Conservation (phyloP, 1,284 basidiomycete species). For the Trametes sp. region DNA sequence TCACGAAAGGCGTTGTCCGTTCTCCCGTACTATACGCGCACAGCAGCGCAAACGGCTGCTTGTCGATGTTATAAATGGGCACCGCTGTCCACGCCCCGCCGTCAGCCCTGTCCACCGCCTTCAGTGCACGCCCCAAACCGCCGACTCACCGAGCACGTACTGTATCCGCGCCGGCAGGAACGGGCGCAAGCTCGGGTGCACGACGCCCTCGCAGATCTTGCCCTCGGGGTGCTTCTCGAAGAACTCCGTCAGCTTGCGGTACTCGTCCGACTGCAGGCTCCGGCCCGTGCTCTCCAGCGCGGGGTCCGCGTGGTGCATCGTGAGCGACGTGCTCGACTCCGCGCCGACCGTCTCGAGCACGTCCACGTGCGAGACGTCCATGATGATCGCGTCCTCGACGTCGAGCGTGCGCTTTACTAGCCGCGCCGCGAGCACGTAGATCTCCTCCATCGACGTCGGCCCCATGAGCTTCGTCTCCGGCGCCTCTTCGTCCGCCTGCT, state of each 20-base stretch:
- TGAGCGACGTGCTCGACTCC: constrained; percentile 72
- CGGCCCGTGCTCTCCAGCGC: constrained; percentile 53
- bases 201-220: constrained; percentile 83
- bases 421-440: constrained; percentile 88
- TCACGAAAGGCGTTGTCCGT: constrained; percentile 80
- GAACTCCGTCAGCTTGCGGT: constrained; percentile 76
- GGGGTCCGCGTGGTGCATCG: constrained; percentile 56
- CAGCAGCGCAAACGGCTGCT: constrained; percentile 90
- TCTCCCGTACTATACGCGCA: constrained; percentile 90
- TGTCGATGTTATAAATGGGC: constrained; percentile 94
- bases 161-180: constrained; percentile 84
- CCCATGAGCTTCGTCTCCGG: constrained; percentile 37
- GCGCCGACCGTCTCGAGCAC: constrained; percentile 78
- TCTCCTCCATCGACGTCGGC: constrained; percentile 76
- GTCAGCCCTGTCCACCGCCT: constrained; percentile 2
- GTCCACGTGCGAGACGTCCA: constrained; percentile 93
- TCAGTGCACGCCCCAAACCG: not conserved
- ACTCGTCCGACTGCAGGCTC: constrained; percentile 72
- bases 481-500: constrained; percentile 50
- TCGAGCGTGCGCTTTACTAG: constrained; percentile 91
- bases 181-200: constrained; percentile 79
- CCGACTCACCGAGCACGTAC: constrained; percentile 79
- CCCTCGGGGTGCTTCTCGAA: constrained; percentile 84
- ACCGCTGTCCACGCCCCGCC: constrained; percentile 60
- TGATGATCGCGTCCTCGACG: constrained; percentile 89